Evolutionary conservation across 2,329 filamentous ascomycete species (phyloP).

Genomic region (Aspergillus bombycis): DNA sequence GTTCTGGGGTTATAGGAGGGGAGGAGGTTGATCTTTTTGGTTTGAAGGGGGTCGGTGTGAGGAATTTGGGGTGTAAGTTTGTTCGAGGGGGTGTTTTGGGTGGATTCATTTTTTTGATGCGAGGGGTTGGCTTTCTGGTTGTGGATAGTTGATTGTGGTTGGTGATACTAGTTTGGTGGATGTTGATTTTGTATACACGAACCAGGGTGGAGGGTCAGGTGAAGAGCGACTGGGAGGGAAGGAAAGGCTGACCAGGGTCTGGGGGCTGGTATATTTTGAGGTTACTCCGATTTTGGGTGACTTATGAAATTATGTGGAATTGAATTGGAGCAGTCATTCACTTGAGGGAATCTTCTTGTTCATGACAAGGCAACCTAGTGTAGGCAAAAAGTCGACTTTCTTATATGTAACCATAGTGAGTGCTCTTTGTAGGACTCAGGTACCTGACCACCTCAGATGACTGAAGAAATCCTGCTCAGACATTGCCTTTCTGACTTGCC

Average conservation of each 20-base stretch:
- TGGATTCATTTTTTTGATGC: background rate
- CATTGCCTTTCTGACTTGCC: no score
- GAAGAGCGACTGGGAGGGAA: background rate
- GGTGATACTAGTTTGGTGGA: background rate
- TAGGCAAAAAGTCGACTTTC: background rate
- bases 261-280: background rate
- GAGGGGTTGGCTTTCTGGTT: background rate
- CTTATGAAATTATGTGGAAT: background rate
- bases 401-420: background rate
- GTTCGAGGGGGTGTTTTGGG: background rate
- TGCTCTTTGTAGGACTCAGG: background rate
- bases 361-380: background rate
- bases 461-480: no score
- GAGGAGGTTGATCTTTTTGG: background rate
- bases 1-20: background rate
- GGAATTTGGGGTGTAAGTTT: background rate
- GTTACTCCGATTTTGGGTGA: background rate
- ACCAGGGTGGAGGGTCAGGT: background rate
- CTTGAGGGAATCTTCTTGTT: background rate
- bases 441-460: constrained; percentile 9
- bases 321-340: background rate
- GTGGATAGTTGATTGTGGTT: background rate
- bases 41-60: background rate
- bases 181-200: background rate
- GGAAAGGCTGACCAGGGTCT: background rate